A percentile compares a stretch with the other conserved stretches of the same genome.
phyloP scores from a whole-genome alignment of 306 rosid species.

The Lupinus albus region DNA sequence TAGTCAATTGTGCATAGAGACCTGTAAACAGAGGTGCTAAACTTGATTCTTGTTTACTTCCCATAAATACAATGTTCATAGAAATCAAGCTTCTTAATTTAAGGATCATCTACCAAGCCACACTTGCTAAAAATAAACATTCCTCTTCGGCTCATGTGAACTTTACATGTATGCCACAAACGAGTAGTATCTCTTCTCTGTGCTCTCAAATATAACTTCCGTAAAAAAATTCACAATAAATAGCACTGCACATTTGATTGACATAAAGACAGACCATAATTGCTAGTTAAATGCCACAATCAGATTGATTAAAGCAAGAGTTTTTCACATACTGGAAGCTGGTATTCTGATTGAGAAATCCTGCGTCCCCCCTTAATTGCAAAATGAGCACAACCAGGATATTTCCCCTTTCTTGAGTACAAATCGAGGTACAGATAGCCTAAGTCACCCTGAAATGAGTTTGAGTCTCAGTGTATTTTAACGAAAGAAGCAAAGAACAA shows the following conservation, averaged over 20 bases:
- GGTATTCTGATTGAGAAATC: slow-evolving; percentile 60
- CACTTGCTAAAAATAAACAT: too few relatives aligned
- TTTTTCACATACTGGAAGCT: slow-evolving; percentile 54
- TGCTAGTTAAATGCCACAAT: slow-evolving; percentile 24
- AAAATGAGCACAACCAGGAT: slow-evolving; percentile 65
- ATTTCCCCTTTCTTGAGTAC: slow-evolving; percentile 57
- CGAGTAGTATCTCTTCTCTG: slow-evolving; percentile 6
- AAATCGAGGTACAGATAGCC: slow-evolving; percentile 58
- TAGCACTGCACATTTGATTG: slow-evolving; percentile 15
- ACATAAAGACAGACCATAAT: slow-evolving; percentile 17
- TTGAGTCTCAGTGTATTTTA: slow-evolving; percentile 26
- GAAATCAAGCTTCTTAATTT: too few relatives aligned
- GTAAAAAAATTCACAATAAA: slow-evolving; percentile 4
- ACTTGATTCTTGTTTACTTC: too few relatives aligned
- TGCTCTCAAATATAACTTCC: slow-evolving; percentile 2
- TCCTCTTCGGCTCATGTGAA: too few relatives aligned
- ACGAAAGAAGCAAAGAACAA: background rate
- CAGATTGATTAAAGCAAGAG: slow-evolving; percentile 14
- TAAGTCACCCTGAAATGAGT: slow-evolving; percentile 53
- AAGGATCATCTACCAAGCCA: too few relatives aligned
- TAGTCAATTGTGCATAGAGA: too few relatives aligned
- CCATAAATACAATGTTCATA: too few relatives aligned
- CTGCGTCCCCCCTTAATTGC: slow-evolving; percentile 57
- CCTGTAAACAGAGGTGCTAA: too few relatives aligned
- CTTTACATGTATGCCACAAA: too few relatives aligned